Conservation (phyloP, 495 filamentous ascomycete species). For the Neurospora tetraspora region DNA sequence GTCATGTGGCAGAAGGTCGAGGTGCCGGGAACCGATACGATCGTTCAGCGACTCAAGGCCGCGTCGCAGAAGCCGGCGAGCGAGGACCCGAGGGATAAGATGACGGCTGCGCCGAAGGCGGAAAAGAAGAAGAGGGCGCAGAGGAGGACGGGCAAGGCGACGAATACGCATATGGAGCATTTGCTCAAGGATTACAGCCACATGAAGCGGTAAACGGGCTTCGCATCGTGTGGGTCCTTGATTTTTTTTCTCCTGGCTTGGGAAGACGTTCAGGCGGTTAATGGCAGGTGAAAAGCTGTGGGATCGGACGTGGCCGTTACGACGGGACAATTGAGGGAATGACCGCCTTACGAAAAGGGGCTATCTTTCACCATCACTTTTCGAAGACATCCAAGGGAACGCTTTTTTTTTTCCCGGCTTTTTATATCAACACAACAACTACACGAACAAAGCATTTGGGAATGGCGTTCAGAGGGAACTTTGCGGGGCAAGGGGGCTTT, state of each 20-base stretch:
- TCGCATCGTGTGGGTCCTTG: neutral
- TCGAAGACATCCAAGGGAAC: neutral
- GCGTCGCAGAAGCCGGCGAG: conserved; percentile 70
- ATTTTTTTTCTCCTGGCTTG: neutral
- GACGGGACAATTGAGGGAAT: neutral
- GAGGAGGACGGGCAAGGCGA: conserved; percentile 70
- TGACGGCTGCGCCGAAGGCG: conserved; percentile 46
- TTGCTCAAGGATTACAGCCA: conserved; percentile 78
- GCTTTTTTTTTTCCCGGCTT: neutral
- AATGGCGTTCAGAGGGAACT: neutral
- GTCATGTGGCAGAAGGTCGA: conserved; percentile 71
- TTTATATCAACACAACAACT: neutral
- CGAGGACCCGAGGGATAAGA: conserved; percentile 56
- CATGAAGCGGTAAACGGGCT: conserved; percentile 24
- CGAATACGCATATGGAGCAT: conserved; percentile 86
- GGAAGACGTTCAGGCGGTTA: neutral
- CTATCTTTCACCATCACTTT: neutral
- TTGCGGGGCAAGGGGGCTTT: neutral
- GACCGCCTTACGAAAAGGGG: neutral
- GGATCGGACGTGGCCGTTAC: neutral
- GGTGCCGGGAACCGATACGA: conserved; percentile 62
- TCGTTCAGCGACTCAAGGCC: conserved; percentile 63
- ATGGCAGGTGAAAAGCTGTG: neutral
- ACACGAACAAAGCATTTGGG: neutral
- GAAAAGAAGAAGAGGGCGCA: conserved; percentile 59